Percentiles rank a stretch among this genome's conserved stretches.
phyloP scores from a whole-genome alignment of 2,329 filamentous ascomycete genomes.

The Ascochyta koolunga region DNA sequence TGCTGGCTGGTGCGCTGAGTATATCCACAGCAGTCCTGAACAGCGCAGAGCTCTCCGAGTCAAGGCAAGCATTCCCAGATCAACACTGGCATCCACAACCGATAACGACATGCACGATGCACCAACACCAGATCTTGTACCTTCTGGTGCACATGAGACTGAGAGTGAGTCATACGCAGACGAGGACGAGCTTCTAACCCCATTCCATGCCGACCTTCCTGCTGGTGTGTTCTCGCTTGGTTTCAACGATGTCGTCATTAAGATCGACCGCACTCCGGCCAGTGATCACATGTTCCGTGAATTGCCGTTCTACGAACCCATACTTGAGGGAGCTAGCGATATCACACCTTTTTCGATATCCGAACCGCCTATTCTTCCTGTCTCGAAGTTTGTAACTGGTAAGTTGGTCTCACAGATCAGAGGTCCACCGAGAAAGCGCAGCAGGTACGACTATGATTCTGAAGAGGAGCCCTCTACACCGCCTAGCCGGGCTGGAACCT shows the following conservation, averaged over 20 bases:
- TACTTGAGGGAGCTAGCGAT: conserved; percentile 40
- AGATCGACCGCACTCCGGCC: conserved; percentile 73
- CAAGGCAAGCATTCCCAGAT: conserved; percentile 52
- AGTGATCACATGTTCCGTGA: conserved; percentile 80
- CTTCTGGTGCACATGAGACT: conserved; percentile 46
- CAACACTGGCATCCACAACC: conserved; percentile 15
- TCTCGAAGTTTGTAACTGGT: conserved; percentile 86
- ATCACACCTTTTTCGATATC: conserved; percentile 41
- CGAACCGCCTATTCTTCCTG: conserved; percentile 69
- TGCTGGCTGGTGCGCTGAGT: conserved; percentile 83
- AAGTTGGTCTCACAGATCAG: conserved; percentile 73
- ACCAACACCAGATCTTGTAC: conserved; percentile 48
- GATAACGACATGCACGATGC: conserved; percentile 47
- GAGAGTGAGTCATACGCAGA: conserved; percentile 48
- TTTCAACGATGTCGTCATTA: conserved; percentile 81
- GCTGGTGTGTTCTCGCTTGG: conserved; percentile 84
- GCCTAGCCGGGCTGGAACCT: conserved; percentile 46
- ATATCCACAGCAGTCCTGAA: conserved; percentile 69
- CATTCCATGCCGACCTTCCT: conserved; percentile 60
- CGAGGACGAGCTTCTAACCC: conserved; percentile 51
- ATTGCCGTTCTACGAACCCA: conserved; percentile 74
- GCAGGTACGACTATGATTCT: conserved; percentile 80
- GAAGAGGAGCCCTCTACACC: conserved; percentile 63
- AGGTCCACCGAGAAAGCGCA: conserved; percentile 74
- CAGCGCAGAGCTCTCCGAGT: conserved; percentile 73